phyloP scores from a whole-genome alignment of 306 rosid genomes.

The Fragaria vesca region DNA sequence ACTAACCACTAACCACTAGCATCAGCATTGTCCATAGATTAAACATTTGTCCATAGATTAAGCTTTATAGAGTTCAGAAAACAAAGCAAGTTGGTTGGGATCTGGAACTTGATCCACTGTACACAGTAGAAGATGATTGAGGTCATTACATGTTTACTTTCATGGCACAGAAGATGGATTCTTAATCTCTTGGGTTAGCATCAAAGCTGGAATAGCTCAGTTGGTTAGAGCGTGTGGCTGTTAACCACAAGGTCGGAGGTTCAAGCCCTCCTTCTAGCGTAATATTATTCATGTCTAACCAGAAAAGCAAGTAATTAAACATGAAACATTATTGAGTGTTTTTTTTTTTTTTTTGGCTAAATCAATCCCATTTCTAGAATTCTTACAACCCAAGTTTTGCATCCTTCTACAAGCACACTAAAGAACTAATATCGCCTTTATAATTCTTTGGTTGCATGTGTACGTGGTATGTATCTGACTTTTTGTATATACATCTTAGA shows the following conservation, averaged over 20 bases:
- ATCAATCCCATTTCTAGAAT: too few relatives aligned
- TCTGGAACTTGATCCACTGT: background rate
- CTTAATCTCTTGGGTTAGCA: background rate
- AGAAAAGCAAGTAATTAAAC: too few relatives aligned
- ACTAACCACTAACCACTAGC: background rate
- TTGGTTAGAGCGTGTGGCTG: background rate
- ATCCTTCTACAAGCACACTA: background rate
- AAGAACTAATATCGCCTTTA: too few relatives aligned
- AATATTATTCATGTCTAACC: too few relatives aligned
- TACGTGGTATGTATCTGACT: background rate
- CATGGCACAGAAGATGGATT: background rate
- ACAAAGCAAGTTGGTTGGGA: background rate
- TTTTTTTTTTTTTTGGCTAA: too few relatives aligned
- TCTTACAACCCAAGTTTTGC: background rate
- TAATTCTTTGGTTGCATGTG: rapidly evolving
- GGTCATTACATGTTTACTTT: background rate
- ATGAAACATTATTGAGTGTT: too few relatives aligned
- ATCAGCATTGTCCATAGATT: background rate
- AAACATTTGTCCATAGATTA: background rate
- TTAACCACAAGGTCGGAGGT: conserved; percentile 1
- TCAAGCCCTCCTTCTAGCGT: background rate
- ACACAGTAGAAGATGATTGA: background rate
- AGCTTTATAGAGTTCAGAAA: background rate
- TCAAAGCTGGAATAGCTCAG: background rate
- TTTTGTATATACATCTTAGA: too few relatives aligned